A percentile compares a stretch with the other conserved stretches of the same genome.
phyloP scores from a whole-genome alignment of 129 eudicot genomes.

The Artemisia argyi region DNA sequence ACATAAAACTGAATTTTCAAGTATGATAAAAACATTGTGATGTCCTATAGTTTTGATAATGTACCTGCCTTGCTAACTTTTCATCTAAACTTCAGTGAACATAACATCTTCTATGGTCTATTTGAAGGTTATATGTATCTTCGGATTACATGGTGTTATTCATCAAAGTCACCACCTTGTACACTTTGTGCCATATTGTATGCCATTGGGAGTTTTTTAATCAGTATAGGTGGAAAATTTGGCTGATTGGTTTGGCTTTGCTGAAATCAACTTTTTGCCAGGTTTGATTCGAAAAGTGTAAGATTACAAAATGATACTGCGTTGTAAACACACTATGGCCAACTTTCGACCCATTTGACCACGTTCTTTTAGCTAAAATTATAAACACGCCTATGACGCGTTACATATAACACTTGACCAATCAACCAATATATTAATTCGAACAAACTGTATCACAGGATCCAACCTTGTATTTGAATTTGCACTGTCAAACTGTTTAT shows the following conservation, averaged over 20 bases:
- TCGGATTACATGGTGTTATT: not conserved
- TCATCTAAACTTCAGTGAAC: conserved; percentile 70
- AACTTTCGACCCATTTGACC: not conserved
- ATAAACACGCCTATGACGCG: not conserved
- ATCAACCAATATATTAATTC: too few species aligned
- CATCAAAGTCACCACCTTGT: conserved; percentile 5
- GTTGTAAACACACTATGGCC: not conserved
- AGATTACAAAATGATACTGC: not conserved
- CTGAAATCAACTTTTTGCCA: not conserved
- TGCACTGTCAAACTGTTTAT: not conserved
- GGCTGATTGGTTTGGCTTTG: not conserved
- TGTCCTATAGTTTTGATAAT: conserved; percentile 71
- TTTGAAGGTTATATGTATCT: conserved; percentile 69
- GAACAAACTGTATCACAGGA: not conserved
- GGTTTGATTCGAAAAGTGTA: not conserved
- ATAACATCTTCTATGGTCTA: conserved; percentile 83
- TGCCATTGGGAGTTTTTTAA: not conserved
- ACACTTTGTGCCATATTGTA: conserved; percentile 11
- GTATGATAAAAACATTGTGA: too few species aligned
- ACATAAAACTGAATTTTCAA: too few species aligned
- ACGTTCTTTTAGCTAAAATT: not conserved
- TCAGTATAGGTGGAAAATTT: not conserved
- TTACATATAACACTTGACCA: not conserved
- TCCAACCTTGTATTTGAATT: not conserved
- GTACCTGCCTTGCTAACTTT: conserved; percentile 78